These are phyloP conservation scores for Penicillium sp. DNA, from an alignment of 2,329 filamentous ascomycete genomes.

Conservation along the genomic window DNA sequence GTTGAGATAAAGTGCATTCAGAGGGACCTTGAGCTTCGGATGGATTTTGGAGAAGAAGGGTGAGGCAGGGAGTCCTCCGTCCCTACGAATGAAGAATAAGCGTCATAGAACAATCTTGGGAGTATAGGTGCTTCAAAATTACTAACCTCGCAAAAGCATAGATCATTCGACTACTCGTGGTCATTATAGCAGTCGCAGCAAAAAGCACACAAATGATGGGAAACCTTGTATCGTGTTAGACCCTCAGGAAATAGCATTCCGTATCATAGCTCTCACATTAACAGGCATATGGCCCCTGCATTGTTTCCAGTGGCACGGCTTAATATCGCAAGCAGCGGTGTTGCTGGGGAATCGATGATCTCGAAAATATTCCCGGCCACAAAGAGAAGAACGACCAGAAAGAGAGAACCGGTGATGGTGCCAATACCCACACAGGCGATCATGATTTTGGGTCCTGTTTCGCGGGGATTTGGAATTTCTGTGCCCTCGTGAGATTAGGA, in stretches of 20 bases:
- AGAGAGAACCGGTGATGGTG: constrained; percentile 65
- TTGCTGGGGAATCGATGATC: constrained; percentile 60
- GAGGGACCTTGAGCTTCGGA: constrained; percentile 62
- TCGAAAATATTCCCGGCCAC: constrained; percentile 62
- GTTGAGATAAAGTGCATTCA: constrained; percentile 68
- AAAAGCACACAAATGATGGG: constrained; percentile 38
- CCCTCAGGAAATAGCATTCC: too few species aligned
- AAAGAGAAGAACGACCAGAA: constrained; percentile 67
- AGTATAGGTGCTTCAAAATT: not conserved
- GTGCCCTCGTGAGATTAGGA: not conserved
- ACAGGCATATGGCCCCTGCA: constrained; percentile 65
- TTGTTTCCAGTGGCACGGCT: constrained; percentile 65
- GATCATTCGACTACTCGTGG: constrained; percentile 41
- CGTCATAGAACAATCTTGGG: not conserved
- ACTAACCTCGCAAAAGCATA: constrained; percentile 38
- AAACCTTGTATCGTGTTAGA: constrained; percentile 30
- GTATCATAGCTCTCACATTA: constrained; percentile 53
- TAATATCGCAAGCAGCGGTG: constrained; percentile 66
- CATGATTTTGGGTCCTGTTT: constrained; percentile 69
- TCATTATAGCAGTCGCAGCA: constrained; percentile 39
- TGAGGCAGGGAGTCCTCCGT: constrained; percentile 69
- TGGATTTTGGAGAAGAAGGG: constrained; percentile 66
- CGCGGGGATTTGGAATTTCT: constrained; percentile 50
- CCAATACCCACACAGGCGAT: constrained; percentile 67
- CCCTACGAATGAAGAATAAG: constrained; percentile 42